Base-by-base conservation (phyloP, 164 flowering plant species). In the Vitis rupestris region DNA sequence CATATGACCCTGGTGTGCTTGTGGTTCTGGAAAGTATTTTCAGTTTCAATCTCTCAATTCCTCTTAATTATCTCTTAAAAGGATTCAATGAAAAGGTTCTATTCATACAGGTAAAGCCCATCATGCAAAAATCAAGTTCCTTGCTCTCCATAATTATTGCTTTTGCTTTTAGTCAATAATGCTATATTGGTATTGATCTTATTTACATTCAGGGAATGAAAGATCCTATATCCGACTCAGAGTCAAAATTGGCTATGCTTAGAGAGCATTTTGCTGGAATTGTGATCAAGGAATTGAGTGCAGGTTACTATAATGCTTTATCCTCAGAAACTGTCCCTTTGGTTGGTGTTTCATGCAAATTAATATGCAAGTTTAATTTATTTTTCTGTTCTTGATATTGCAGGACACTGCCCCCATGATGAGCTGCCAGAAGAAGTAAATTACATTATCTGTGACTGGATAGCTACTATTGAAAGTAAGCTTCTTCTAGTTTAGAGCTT, bases 381-480 rank as follows among this genome's bases (percentile, higher is more conserved):
- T 4, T 49, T 30, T 72, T 4, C 30, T 56, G 54, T 27, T 61
- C 0, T 63, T 13, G 1, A 9, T 30, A 15, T 74, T 68, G 15
- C 84, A 91, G 98, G 98, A 8, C 97, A 93, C 68, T 93, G 98
- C 72, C 94, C 98, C 13, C 98, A 93, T 51, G 98, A 93, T 70
- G 98, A 91, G 85, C 66, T 37, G 72, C 97, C 98, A 54, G 85
- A 84, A 67, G 82, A 79, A 75, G 97, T 91, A 59, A 93, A 91
- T 77, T 72, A 80, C n/a, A 82, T 86, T 4, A 77, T 93, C 8
- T 13, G 74, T 14, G 82, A 87, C 73, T 93, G 98, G 97, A 69
- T 84, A 70, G 64, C 13, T 11, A 58, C 66, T 9, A 52, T 81
- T 49, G 86, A 84, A 76, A 63, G 61, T 9, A 65, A 66, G 70